Base-by-base conservation (phyloP, 1,284 basidiomycete genomes). In the Ganoderma multipileum region DNA sequence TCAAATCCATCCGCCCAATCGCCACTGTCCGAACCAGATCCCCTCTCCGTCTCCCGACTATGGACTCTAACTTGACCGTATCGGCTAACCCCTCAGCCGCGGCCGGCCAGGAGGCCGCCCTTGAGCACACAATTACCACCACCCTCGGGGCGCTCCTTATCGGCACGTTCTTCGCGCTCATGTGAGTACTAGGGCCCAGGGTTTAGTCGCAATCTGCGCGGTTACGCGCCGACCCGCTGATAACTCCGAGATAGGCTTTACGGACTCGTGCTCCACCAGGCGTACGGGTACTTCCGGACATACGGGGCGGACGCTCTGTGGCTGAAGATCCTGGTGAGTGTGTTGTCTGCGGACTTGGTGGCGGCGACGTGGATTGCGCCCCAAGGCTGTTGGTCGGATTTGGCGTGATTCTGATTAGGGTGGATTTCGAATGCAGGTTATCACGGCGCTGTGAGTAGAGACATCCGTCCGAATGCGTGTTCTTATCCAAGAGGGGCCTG, bases 231-330 rank as follows among this genome's bases (percentile, higher is more conserved):
- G 47, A 23, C 4, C 3, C 3, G 12, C 23, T 52, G 47, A 52
- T 52, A 52, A 26, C 23, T 5, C 47, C 23, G 47, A 14, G 47
- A 26, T 50, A 50, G 47, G 23, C 47, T 52, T 0, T 60, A 60
- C 23, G 58, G 58, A 14, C 33, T 60, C 3, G 23, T 36, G 23
- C 23, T 60, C 11, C 58, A 39, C 23, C 58, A 60, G 58, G 23
- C 58, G 38, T 60, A 60, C 58, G 39, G 33, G 39, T 60, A 60
- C 23, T 36, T 39, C 38, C 58, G 58, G 23, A 41, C n/a, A 8
- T 39, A 36, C 23, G 23, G n/a, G 5, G 36, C 58, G 8, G 58
- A 60, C 36, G 14, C 38, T 14, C 36, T 38, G 36, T 60, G 23
- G 33, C 36, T 60, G 6, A 36, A 39, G n/a, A 38, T 36, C n/a